Conservation (phyloP, 768 basidiomycete species). For the Coprinopsis strossmayeri region DNA sequence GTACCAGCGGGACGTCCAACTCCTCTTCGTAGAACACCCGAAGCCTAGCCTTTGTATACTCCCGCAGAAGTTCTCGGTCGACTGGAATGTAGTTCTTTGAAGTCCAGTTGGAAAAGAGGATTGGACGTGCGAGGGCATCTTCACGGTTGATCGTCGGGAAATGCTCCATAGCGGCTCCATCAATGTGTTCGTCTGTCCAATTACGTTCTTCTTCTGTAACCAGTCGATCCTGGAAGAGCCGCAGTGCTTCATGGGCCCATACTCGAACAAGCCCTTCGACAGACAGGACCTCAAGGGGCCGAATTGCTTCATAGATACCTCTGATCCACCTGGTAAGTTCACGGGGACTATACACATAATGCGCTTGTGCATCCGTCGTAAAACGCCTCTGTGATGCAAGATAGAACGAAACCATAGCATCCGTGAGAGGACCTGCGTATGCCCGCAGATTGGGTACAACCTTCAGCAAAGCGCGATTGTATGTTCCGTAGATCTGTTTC, state of each 20-base stretch:
- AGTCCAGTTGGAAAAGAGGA: conserved; percentile 99
- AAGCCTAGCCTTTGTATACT: conserved; percentile 94
- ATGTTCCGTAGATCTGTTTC: conserved; percentile 98
- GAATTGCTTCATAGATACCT: conserved; percentile 95
- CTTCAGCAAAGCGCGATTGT: conserved; percentile 93
- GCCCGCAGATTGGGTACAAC: conserved; percentile 90
- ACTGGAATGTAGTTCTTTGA: conserved; percentile 96
- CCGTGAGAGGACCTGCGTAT: conserved; percentile 90
- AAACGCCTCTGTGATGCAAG: conserved; percentile 90
- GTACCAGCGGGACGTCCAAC: conserved; percentile 91
- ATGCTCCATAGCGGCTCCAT: conserved; percentile 73
- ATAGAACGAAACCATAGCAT: conserved; percentile 97
- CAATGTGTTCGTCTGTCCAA: conserved; percentile 95
- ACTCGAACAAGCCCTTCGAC: conserved; percentile 94
- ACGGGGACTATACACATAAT: conserved; percentile 98
- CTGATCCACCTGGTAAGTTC: conserved; percentile 97
- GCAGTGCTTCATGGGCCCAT: conserved; percentile 97
- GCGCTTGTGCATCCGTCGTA: conserved; percentile 95
- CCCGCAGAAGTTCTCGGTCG: conserved; percentile 85
- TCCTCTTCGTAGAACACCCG: conserved; percentile 99
- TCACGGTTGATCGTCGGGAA: conserved; percentile 90
- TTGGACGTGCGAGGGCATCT: conserved; percentile 83
- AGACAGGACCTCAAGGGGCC: conserved; percentile 86
- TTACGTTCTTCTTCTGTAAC: conserved; percentile 86
- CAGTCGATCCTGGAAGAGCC: conserved; percentile 95